Conservation (phyloP, 805 yeast genomes). For the Saturnispora besseyi region DNA sequence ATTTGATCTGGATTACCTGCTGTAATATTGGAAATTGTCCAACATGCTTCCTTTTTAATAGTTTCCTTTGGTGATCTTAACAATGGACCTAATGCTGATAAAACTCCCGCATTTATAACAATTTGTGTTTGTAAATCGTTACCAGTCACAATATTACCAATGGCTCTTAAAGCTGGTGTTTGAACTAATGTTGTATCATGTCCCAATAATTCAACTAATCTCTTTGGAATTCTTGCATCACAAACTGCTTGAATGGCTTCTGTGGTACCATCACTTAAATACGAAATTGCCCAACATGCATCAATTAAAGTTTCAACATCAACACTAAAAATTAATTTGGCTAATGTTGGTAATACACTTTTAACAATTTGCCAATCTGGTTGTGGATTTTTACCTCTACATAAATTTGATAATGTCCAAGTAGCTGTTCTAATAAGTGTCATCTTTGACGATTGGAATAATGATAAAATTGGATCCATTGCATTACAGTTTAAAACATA, state of each 20-base stretch:
- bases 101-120: slow-evolving; percentile 86
- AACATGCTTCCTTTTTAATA: slow-evolving; percentile 94
- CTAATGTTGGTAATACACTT: slow-evolving; percentile 81
- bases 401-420: slow-evolving; percentile 93
- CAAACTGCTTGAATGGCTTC: slow-evolving; percentile 95
- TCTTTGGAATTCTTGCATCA: slow-evolving; percentile 89
- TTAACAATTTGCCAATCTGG: slow-evolving; percentile 91
- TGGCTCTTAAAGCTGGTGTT: slow-evolving; percentile 95
- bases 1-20: slow-evolving; percentile 95
- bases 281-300: slow-evolving; percentile 98
- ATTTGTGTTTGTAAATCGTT: slow-evolving; percentile 93
- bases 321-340: slow-evolving; percentile 80
- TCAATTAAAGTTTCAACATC: slow-evolving; percentile 93
- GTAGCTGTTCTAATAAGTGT: slow-evolving; percentile 94
- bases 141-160: slow-evolving; percentile 97
- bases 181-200: slow-evolving; percentile 82
- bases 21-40: slow-evolving; percentile 97
- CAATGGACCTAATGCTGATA: slow-evolving; percentile 74
- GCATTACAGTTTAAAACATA: slow-evolving; percentile 78
- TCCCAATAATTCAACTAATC: slow-evolving; percentile 82
- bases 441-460: slow-evolving; percentile 75
- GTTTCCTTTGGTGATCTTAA: slow-evolving; percentile 82
- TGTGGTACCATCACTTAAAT: slow-evolving; percentile 84
- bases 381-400: slow-evolving; percentile 94
- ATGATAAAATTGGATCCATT: slow-evolving; percentile 74